Conservation (phyloP, 768 basidiomycete species). For the Mrakia frigida region DNA sequence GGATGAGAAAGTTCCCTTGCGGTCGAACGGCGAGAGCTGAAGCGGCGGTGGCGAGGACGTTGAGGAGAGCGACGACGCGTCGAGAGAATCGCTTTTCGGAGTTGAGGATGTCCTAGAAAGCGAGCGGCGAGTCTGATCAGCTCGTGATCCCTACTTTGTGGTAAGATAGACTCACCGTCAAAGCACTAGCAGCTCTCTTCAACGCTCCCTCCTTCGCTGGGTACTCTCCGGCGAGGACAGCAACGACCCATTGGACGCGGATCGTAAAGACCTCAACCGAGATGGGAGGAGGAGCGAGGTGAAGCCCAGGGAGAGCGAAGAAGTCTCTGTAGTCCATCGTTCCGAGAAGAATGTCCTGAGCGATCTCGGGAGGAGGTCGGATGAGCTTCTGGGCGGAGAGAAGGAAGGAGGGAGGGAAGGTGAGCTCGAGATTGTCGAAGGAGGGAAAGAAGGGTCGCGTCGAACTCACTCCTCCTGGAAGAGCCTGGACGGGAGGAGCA, state of each 20-base stretch:
- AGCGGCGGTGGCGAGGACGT: conserved; percentile 1
- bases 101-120: conserved; percentile 19
- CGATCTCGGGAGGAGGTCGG: conserved; percentile 4
- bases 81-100: conserved; percentile 9
- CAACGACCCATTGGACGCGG: not conserved
- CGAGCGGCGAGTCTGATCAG: not conserved
- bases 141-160: not conserved
- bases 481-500: not conserved
- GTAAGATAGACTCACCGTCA: not conserved
- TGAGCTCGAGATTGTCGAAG: not conserved
- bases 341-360: conserved; percentile 12
- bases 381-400: not conserved
- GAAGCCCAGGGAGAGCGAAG: not conserved
- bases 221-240: conserved; percentile 9
- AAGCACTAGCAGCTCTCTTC: not conserved
- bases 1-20: conserved; percentile 18
- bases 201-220: conserved; percentile 15
- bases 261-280: not conserved
- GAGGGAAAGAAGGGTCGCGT: not conserved
- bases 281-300: not conserved
- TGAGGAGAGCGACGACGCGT: conserved; percentile 10
- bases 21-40: conserved; percentile 4
- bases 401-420: not conserved
- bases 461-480: conserved; percentile 7
- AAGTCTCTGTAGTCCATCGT: conserved; percentile 14